A percentile compares a stretch with the other conserved stretches of the same genome.
Conservation (phyloP, 2,329 filamentous ascomycete genomes). For the Scedosporium boydii region DNA sequence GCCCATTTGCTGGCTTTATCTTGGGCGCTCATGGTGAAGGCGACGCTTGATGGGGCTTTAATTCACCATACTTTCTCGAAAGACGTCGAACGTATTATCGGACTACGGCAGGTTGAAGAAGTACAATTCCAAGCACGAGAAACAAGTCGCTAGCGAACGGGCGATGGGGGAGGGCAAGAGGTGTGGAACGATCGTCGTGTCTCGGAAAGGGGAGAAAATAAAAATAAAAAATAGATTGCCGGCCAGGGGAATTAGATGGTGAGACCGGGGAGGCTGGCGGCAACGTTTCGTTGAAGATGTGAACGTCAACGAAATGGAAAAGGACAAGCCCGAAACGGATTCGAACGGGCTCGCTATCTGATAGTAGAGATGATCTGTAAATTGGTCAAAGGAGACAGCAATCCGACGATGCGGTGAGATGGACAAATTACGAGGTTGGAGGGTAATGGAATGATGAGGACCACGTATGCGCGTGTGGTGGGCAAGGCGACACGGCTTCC, state of each 20-base stretch:
- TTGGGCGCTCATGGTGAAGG: slow-evolving; percentile 78
- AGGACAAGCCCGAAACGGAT: neutral
- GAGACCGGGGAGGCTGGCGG: neutral
- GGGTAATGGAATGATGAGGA: neutral
- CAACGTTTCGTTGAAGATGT: neutral
- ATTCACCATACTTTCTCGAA: neutral
- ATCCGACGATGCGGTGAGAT: neutral
- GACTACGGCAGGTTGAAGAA: neutral
- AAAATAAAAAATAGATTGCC: too few species aligned
- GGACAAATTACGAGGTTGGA: neutral
- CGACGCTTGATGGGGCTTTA: slow-evolving; percentile 16
- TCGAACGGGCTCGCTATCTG: neutral
- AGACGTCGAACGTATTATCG: neutral
- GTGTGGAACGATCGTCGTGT: too few species aligned
- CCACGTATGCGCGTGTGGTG: neutral
- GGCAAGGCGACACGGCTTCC: neutral
- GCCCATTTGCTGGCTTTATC: slow-evolving; percentile 93
- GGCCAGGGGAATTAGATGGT: too few species aligned
- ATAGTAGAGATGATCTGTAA: neutral
- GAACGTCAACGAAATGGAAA: neutral
- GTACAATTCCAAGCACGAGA: neutral
- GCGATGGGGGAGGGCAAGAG: too few species aligned
- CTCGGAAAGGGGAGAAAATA: too few species aligned
- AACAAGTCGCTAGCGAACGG: too few species aligned
- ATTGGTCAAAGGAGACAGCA: neutral